Percentiles rank a stretch among this genome's conserved stretches.
Evolutionary conservation across 345 rosid species (phyloP).

Genomic region (Syzygium aromaticum): DNA sequence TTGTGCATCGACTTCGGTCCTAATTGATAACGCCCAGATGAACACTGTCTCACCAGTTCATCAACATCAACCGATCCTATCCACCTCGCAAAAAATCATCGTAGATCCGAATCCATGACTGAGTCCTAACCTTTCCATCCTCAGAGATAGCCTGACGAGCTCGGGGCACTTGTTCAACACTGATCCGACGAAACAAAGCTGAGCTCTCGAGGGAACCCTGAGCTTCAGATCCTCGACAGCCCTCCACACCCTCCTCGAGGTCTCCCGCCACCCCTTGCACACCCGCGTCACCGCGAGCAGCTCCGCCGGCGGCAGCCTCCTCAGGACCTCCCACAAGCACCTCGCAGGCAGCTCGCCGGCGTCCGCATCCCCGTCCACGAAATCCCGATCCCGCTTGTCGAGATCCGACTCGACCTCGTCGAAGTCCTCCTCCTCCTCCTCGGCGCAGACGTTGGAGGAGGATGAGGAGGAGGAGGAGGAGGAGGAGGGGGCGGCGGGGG

Average conservation of each 20-base stretch:
- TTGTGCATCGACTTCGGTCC: not conserved
- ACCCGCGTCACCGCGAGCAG: conserved; percentile 70
- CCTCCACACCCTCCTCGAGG: conserved; percentile 68
- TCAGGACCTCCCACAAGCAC: conserved; percentile 74
- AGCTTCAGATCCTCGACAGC: conserved; percentile 81
- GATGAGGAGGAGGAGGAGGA: conserved; percentile 49
- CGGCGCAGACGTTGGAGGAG: conserved; percentile 31
- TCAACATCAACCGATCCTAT: not conserved
- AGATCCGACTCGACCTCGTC: conserved; percentile 17
- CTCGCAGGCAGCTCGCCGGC: conserved; percentile 39
- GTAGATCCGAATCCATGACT: conserved; percentile 30
- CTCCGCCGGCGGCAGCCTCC: conserved; percentile 66
- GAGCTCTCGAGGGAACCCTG: conserved; percentile 58
- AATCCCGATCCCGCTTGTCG: conserved; percentile 2
- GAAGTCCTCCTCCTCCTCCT: conserved; percentile 12
- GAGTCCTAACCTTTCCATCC: conserved; percentile 69
- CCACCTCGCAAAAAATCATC: not conserved
- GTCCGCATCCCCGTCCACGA: not conserved
- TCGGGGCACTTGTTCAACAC: conserved; percentile 72
- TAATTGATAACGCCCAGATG: not conserved
- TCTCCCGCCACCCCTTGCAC: conserved; percentile 86
- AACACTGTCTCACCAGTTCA: not conserved
- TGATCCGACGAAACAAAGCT: conserved; percentile 76
- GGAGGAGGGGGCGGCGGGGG: conserved; percentile 29
- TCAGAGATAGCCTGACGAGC: conserved; percentile 61